Conservation (phyloP, 805 yeast species). For the Gaillardinia entomophila region DNA sequence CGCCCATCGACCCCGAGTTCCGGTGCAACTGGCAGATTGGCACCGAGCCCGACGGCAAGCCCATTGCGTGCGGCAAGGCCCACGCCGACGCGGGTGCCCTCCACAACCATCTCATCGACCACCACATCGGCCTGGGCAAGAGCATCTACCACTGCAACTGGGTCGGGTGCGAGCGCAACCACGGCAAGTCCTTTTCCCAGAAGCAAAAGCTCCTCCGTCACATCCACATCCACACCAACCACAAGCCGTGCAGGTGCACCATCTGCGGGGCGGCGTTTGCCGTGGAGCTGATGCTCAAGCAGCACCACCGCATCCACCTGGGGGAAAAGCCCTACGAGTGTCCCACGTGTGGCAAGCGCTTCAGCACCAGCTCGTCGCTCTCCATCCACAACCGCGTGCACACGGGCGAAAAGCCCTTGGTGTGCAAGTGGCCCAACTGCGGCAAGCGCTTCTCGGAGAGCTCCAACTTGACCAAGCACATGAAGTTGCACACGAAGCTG, state of each 20-base stretch:
- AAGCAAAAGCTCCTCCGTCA: conserved; percentile 84
- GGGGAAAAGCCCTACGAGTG: conserved; percentile 88
- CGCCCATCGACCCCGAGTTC: conserved; percentile 22
- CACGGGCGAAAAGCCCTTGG: conserved; percentile 84
- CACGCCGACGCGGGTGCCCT: conserved; percentile 56
- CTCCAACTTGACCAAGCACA: conserved; percentile 82
- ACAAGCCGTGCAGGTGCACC: conserved; percentile 71
- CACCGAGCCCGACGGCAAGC: conserved; percentile 17
- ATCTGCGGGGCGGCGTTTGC: conserved; percentile 70
- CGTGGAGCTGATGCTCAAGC: conserved; percentile 68
- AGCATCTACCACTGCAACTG: conserved; percentile 68
- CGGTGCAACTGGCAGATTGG: conserved; percentile 43
- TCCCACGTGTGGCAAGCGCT: conserved; percentile 63
- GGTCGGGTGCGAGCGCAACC: conserved; percentile 66
- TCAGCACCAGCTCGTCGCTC: conserved; percentile 77
- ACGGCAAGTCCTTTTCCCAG: conserved; percentile 61
- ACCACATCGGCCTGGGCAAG: conserved; percentile 73
- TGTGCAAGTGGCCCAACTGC: conserved; percentile 76
- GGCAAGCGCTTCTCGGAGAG: conserved; percentile 83
- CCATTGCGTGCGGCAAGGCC: conserved; percentile 41
- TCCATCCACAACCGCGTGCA: conserved; percentile 83
- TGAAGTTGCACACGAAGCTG: conserved; percentile 64
- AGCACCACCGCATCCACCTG: conserved; percentile 79
- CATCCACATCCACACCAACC: conserved; percentile 80
- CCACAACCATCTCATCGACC: conserved; percentile 61